Evolutionary conservation across 306 rosid genomes (phyloP), one percentile per base, ranked within the genome.

Genomic region (Ochetophila trinervis): DNA sequence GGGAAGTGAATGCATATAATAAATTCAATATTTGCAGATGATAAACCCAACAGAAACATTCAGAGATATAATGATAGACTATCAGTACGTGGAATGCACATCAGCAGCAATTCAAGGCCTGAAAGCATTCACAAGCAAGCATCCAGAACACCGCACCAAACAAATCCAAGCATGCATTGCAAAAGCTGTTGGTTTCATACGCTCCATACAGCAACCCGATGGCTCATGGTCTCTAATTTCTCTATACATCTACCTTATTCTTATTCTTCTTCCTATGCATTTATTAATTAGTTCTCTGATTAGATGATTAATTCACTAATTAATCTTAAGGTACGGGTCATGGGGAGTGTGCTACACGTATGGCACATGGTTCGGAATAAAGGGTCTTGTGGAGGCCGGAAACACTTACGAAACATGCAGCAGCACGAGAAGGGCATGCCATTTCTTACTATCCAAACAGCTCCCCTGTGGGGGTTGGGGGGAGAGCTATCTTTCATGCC

Each of bases 301-400:
- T n/a, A n/a, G n/a, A n/a, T n/a, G n/a, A n/a, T n/a, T n/a, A n/a
- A n/a, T n/a, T n/a, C n/a, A n/a, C n/a, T n/a, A n/a, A n/a, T n/a
- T n/a, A n/a, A 34, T 19, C 2, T 10, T 9, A 9, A 76, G 96
- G 93, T 79, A 79, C 71, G 94, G 96, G 0, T 82, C 87, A 17
- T 89, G 96, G 96, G 96, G 91, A 57, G 74, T 89, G 12, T 89
- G 96, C 85, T 89, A 68, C 72, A 82, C 87, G 23, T 87, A 89
- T 13, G 96, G 77, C 32, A 89, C 95, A 66, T 89, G 89, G 94
- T 89, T 87, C 77, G 96, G 91, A 50, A 72, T 89, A 34, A 85
- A 72, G 59, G 94, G 91, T 5, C 71, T 85, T 6, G 83, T 75
- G 70, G 67, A 65, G 22, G 63, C 76, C 0, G 86, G 89, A 15